Evolutionary conservation across 1,139 yeast species (phyloP), one percentile per base, ranked within the genome.

Genomic region (Candida gigantensis): DNA sequence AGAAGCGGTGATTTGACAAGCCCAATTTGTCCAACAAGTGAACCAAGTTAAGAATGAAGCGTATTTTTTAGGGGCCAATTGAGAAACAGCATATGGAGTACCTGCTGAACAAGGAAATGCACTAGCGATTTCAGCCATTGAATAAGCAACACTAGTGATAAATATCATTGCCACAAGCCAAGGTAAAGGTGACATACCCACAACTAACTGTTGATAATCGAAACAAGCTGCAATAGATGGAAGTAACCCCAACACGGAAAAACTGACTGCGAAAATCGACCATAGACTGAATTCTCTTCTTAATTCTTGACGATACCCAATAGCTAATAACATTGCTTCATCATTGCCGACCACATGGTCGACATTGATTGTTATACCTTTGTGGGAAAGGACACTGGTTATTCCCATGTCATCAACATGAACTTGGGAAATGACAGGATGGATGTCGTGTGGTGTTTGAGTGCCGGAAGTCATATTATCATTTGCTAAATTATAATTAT

Each of bases 301-400:
- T 56, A 84, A 79, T 52, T 84, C 90, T 47, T 79, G 86, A 52
- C 80, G 80, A 55, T 84, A 84, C 29, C 92, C 92, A 50, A 83
- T 67, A 12, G 84, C 82, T 49, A 77, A 55, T 34, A 78, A 75
- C 57, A 71, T 61, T 11, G 80, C 81, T 52, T 78, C 83, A 52
- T 78, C 84, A 6, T 49, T 37, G 41, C 65, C 72, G 9, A 77
- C 60, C 11, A 52, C 72, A 49, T 77, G 82, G 46, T 68, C 74
- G 10, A 69, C 65, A 43, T 66, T 66, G 33, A 71, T 65, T 14
- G 67, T 61, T 13, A 67, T 51, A 32, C 64, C 68, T 37, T 50
- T 53, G 43, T 68, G 60, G 14, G 76, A 70, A 36, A 71, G 56
- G 8, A 71, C 58, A n/a, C 74, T 68, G 25, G 58, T 58, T 24